Base-by-base conservation (phyloP, 345 rosid genomes). In the Citrus australasica region DNA sequence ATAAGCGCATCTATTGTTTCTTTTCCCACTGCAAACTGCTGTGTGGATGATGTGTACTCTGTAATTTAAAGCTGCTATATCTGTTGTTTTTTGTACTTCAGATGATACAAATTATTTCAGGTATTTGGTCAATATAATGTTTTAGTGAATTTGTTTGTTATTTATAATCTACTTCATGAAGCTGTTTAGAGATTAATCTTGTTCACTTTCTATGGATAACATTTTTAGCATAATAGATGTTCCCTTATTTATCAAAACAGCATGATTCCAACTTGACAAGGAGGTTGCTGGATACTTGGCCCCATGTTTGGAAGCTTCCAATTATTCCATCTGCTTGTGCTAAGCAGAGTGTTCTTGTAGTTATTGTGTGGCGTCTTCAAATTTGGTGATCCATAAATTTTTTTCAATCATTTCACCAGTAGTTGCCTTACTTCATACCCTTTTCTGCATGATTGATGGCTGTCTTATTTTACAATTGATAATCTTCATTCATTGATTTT, bases 1-100 rank as follows among this genome's bases (percentile, higher is more conserved):
- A 82, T 78, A 85, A 87, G 76, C 65, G 28, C 24, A 66, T 69
- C 59, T 56, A 60, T 83, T 78, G 46, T 75, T 83, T 64, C 69
- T 14, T 76, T 79, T 37, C 67, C 68, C 75, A 51, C 80, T 56
- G 78, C 71, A 69, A 80, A 51, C 74, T 7, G 76, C 72, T 38
- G 76, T 72, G 55, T 75, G 76, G 51, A 74, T 69, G 61, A 22
- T 27, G 53, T 69, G 59, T 61, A 25, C 38, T 79, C 38, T 81
- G 77, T 77, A 82, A 74, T 76, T 76, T 77, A 71, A 60, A 42
- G 25, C 22, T 24, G 21, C 37, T 69, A 35, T 62, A n/a, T 76
- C 48, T 73, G 48, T 67, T 60, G 21, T 48, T 64, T 56, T 64
- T 38, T 82, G 74, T 80, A 69, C 25, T 78, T 42, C 65, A 79